Evolutionary conservation across 2,329 filamentous ascomycete species (phyloP), one percentile per base, ranked within the genome.

Genomic region (Penicillium crustosum): DNA sequence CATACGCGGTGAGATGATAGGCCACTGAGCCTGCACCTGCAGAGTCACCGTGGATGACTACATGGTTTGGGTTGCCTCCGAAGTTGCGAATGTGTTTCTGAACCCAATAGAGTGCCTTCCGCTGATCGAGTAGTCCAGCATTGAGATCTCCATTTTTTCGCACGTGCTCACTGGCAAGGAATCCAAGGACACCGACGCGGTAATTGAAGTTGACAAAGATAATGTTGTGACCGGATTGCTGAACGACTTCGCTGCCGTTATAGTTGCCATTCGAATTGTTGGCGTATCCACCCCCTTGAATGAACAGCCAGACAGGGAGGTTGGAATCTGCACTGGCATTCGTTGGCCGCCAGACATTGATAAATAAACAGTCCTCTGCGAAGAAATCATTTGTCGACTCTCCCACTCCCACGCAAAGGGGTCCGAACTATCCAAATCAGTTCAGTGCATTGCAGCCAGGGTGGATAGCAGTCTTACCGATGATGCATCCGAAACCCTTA

Each of bases 181-280:
- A 89, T 0, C 86, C 87, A 64, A 83, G 83, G 0, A 83, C 73
- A 0, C 85, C 85, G 7, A 89, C 82, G 7, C 86, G 81, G 69
- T 92, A 91, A 72, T 90, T 91, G 73, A 90, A 82, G 13, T 81
- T 86, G 2, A 91, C 87, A 0, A 90, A 83, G 0, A 92, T 74
- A 29, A 91, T 85, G 39, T 82, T 77, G 50, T 81, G 73, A 15
- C 81, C 78, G 21, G 82, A 82, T 1, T 83, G 83, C 4, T 77
- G 68, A 12, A 86, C 78, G 0, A 91, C 74, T 0, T 81, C 81
- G 2, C 79, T 81, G 0, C 83, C 86, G 58, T 89, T 83, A 64
- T 81, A 79, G 60, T 87, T 83, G 27, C 60, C 61, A 48, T 72
- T 68, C 17, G 62, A 82, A 57, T 86, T 81, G 0, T 78, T 68